Conservation (phyloP, 164 flowering plant genomes). For the Brasenia schreberi region DNA sequence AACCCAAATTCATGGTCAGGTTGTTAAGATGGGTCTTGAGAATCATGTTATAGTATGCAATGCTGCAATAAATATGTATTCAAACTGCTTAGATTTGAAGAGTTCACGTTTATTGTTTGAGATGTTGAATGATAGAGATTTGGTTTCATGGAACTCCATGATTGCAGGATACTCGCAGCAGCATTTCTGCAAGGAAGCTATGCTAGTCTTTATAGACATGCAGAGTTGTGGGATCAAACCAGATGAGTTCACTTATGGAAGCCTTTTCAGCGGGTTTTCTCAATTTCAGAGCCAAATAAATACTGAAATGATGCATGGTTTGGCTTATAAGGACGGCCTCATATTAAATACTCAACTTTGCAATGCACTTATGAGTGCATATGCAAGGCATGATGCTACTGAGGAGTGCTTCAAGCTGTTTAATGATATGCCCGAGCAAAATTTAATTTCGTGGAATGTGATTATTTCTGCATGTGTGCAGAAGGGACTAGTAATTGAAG, state of each 20-base stretch:
- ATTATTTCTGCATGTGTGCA: constrained; percentile 42
- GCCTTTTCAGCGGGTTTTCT: constrained; percentile 37
- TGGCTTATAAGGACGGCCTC: constrained; percentile 35
- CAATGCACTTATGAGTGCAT: constrained; percentile 58
- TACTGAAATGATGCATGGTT: constrained; percentile 40
- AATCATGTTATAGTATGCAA: constrained; percentile 39
- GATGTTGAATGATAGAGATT: constrained; percentile 11
- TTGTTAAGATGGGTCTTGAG: constrained; percentile 38
- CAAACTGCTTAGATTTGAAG: constrained; percentile 21
- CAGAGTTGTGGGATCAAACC: constrained; percentile 30
- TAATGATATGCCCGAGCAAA: constrained; percentile 22
- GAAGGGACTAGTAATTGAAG: constrained; percentile 30
- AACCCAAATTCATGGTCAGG: constrained; percentile 36
- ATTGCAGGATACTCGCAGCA: constrained; percentile 37
- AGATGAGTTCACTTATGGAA: constrained; percentile 66
- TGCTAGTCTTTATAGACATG: constrained; percentile 38
- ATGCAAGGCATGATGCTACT: constrained; percentile 28
- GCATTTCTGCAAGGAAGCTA: constrained; percentile 21
- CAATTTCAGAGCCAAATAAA: constrained; percentile 2
- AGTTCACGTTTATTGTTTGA: constrained; percentile 11
- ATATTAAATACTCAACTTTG: constrained; percentile 28
- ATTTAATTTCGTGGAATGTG: constrained; percentile 69
- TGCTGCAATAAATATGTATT: constrained; percentile 44
- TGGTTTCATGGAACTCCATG: constrained; percentile 29
- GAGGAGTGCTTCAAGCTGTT: constrained; percentile 33